phyloP scores from a whole-genome alignment of 225 moss, liverwort and hornwort genomes.

The Asterella californica region DNA sequence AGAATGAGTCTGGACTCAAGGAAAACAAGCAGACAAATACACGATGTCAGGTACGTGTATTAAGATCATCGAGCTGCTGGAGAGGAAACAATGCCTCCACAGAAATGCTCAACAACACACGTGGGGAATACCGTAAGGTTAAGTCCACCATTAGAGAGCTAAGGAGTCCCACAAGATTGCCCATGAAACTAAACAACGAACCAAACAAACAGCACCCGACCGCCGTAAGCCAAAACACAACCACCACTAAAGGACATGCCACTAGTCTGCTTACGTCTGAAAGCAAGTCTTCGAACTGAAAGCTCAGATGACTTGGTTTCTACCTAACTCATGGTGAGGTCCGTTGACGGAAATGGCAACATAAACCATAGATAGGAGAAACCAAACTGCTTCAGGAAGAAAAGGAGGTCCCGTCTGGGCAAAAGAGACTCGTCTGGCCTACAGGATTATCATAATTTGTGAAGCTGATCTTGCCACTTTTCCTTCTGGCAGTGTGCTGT shows the following conservation, averaged over 20 bases:
- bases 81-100: background rate
- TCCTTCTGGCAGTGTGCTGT: too few species aligned
- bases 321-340: too few species aligned
- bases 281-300: background rate
- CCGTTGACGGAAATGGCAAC: too few species aligned
- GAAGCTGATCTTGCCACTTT: too few species aligned
- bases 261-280: background rate
- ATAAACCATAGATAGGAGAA: too few species aligned
- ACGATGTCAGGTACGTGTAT: background rate
- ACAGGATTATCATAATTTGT: too few species aligned
- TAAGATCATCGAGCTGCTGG: background rate
- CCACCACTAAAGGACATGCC: background rate
- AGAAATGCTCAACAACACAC: background rate
- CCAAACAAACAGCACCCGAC: background rate
- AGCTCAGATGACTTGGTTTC: background rate
- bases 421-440: too few species aligned
- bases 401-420: too few species aligned
- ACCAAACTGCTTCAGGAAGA: too few species aligned
- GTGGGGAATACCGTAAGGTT: background rate
- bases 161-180: background rate
- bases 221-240: background rate
- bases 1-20: constrained; percentile 31
- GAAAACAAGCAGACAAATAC: background rate
- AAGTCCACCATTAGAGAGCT: background rate
- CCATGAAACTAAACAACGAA: background rate